Conservation (phyloP, 345 rosid genomes). For the Eucalyptus marginata region DNA sequence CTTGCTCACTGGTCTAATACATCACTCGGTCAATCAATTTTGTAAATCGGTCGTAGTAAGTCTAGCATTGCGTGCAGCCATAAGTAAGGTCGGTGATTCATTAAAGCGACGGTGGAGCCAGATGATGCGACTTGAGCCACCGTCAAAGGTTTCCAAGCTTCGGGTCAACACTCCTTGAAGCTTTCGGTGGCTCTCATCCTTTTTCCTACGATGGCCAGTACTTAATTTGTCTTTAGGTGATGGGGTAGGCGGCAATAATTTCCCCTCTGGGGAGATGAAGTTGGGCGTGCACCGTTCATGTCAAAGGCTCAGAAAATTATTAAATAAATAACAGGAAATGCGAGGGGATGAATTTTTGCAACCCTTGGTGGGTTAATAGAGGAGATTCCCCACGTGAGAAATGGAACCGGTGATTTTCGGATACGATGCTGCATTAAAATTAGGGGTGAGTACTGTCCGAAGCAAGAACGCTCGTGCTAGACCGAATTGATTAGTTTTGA, state of each 20-base stretch:
- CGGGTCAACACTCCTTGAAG: neutral
- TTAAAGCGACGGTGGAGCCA: neutral
- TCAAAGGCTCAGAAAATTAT: neutral
- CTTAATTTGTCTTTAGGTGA: neutral
- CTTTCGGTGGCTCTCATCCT: neutral
- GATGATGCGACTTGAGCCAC: neutral
- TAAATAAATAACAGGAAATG: neutral
- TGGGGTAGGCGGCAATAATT: neutral
- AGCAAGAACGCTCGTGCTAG: fast-evolving
- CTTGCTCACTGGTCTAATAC: neutral
- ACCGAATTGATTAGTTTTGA: fast-evolving
- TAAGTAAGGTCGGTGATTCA: neutral
- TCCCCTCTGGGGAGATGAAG: neutral
- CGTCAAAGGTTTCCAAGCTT: neutral
- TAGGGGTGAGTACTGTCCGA: too few species aligned
- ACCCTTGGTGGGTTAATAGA: neutral
- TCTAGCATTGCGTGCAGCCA: neutral
- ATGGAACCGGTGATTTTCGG: neutral
- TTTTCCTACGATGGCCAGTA: neutral
- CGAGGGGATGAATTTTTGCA: neutral
- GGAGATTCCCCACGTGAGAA: neutral
- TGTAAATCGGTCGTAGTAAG: neutral
- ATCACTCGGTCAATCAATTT: neutral
- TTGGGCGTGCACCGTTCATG: neutral
- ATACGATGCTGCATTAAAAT: neutral